A percentile compares a stretch with the other conserved stretches of the same genome.
Conservation (phyloP, 331 rosid species). For the Telfairia occidentalis region DNA sequence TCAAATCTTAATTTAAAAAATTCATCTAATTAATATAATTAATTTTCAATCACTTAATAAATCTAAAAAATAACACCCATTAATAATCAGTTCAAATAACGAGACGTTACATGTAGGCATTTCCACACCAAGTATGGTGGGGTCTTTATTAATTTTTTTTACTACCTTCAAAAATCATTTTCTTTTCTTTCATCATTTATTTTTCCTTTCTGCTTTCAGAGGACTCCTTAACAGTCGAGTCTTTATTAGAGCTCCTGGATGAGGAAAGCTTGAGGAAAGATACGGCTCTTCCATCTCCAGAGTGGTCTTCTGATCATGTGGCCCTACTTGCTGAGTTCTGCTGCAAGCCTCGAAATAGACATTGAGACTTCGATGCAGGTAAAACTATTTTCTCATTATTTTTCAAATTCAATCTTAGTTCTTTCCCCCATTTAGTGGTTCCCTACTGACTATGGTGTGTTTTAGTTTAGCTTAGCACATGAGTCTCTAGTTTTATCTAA, state of each 20-base stretch:
- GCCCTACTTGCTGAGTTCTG: constrained; percentile 93
- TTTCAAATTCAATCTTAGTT: not conserved
- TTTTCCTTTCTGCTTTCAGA: constrained; percentile 39
- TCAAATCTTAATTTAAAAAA: too few relatives aligned
- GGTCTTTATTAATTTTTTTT: not conserved
- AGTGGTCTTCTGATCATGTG: constrained; percentile 98
- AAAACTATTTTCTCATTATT: not conserved
- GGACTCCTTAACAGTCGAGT: constrained; percentile 90
- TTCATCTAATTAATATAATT: too few relatives aligned
- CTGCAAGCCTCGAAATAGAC: constrained; percentile 76
- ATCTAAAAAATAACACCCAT: too few relatives aligned
- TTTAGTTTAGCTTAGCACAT: not conserved
- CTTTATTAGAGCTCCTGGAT: constrained; percentile 87
- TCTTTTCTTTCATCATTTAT: not conserved
- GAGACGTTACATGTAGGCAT: too few relatives aligned
- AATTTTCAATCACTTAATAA: too few relatives aligned
- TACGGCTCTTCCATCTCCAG: constrained; percentile 98
- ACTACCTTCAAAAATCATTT: not conserved
- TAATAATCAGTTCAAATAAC: too few relatives aligned
- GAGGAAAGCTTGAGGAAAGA: constrained; percentile 97
- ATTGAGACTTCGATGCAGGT: constrained; percentile 46
- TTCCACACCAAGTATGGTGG: constrained; percentile 5
- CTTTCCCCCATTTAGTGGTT: not conserved
- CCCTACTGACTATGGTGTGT: not conserved
- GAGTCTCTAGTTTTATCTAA: constrained; percentile 15